Conservation (phyloP, 495 filamentous ascomycete genomes). For the Hypoxylon subgilvum region DNA sequence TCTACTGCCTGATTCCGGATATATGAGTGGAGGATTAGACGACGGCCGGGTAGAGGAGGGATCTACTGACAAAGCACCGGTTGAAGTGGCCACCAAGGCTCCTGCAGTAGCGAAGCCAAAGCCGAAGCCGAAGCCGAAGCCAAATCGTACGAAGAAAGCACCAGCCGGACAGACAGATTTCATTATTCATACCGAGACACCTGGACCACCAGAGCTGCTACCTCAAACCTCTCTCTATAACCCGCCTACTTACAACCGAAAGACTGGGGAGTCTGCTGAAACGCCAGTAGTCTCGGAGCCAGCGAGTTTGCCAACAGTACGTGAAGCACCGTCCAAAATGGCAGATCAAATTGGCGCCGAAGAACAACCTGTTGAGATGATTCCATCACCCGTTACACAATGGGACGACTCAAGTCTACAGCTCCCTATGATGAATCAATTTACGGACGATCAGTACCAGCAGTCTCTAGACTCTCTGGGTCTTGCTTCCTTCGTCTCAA, state of each 20-base stretch:
- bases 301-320: slow-evolving; percentile 12
- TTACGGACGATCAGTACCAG: slow-evolving; percentile 15
- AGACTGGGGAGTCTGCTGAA: slow-evolving; percentile 22
- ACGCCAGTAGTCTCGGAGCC: slow-evolving; percentile 47
- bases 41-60: slow-evolving; percentile 62
- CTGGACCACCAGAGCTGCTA: slow-evolving; percentile 51
- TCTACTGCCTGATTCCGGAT: slow-evolving; percentile 71
- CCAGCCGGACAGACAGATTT: slow-evolving; percentile 35
- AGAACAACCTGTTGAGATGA: slow-evolving; percentile 10
- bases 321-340: slow-evolving; percentile 6
- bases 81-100: slow-evolving; percentile 26
- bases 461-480: slow-evolving; percentile 9
- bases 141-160: slow-evolving; percentile 42
- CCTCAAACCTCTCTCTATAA: slow-evolving; percentile 56
- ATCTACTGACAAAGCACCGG: slow-evolving; percentile 42
- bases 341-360: not conserved
- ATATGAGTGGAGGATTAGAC: slow-evolving; percentile 76
- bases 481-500: slow-evolving; percentile 9
- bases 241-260: slow-evolving; percentile 37
- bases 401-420: slow-evolving; percentile 47
- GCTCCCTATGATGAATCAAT: slow-evolving; percentile 42
- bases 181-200: slow-evolving; percentile 50
- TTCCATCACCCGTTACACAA: slow-evolving; percentile 35
- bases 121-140: slow-evolving; percentile 43
- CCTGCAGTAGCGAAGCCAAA: slow-evolving; percentile 35